Evolutionary conservation across 768 basidiomycete species (phyloP), one percentile per base, ranked within the genome.

Genomic region (Cyathus striatus): DNA sequence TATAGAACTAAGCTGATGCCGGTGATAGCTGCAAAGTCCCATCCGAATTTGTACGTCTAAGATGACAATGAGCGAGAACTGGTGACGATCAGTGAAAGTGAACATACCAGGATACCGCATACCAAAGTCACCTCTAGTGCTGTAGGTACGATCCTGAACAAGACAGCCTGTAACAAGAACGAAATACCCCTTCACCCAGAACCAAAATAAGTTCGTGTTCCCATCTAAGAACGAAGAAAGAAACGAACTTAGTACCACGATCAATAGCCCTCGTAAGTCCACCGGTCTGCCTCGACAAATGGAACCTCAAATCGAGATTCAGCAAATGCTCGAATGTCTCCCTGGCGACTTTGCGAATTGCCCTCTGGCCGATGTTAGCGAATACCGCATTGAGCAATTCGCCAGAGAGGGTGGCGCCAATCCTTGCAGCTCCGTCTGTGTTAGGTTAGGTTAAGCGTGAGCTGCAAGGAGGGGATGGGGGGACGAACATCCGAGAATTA

Each of bases 41-140:
- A 92, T 6, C 96, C 96, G 55, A 96, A 99, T 58, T 97, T 95
- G 56, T 90, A 98, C 2, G 91, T 94, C 93, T 96, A n/a, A 38
- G 36, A 49, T 20, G 7, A 10, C 26, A 32, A 26, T 16, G 10
- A 18, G 21, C 27, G 30, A 43, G 25, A 23, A 24, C 17, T 22
- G 26, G 36, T 23, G 21, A 18, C 22, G 5, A 20, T 20, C 37
- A 32, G n/a, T 17, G 26, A 38, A 26, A n/a, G 12, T 21, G 6
- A 23, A 61, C 86, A 18, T 53, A 93, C 94, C 64, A 99, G 64
- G 47, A 99, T 99, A 39, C 94, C 95, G 66, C 94, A 98, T 33
- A 99, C 96, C 73, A 99, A 83, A 3, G 84, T 78, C 49, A 98
- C 96, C 60, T 98, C 96, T 40, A 99, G 66, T 1, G 95, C 96